A percentile compares a stretch with the other conserved stretches of the same genome.
These are phyloP conservation scores for Heritiera fomes DNA, from an alignment of 345 rosid species.

Conservation along the genomic window DNA sequence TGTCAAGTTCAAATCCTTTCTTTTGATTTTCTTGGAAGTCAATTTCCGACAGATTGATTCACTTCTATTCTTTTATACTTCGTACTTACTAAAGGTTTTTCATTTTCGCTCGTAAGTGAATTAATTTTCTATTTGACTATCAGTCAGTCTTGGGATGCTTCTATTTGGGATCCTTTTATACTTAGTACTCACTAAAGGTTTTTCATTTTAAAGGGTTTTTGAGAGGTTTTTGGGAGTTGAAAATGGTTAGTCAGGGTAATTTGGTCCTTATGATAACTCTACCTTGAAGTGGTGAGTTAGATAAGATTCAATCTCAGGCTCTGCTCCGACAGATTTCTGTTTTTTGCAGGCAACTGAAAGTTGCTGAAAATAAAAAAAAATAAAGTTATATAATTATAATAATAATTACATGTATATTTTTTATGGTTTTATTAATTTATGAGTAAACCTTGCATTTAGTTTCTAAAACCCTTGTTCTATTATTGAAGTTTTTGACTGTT, in stretches of 20 bases:
- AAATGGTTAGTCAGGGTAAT: constrained; percentile 29
- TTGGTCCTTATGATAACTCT: not conserved
- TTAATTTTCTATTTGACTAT: not conserved
- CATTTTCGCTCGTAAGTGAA: not conserved
- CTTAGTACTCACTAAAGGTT: no score
- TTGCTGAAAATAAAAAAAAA: not conserved
- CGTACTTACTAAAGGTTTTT: not conserved
- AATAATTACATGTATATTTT: not conserved
- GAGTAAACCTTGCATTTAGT: not conserved
- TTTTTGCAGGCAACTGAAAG: not conserved
- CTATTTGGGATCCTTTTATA: no score
- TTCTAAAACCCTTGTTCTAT: not conserved
- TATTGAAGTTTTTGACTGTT: not conserved
- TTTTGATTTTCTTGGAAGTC: constrained; percentile 2
- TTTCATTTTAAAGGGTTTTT: not conserved
- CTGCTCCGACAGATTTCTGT: constrained; percentile 13
- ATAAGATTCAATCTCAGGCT: constrained; percentile 26
- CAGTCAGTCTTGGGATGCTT: no score
- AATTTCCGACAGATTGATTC: not conserved
- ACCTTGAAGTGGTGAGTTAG: constrained; percentile 17
- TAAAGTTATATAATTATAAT: not conserved
- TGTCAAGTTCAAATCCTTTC: not conserved
- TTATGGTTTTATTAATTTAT: not conserved
- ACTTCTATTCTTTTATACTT: not conserved
- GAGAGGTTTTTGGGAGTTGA: constrained; percentile 29